Evolutionary conservation across 345 rosid genomes (phyloP), one percentile per base, ranked within the genome.

Genomic region (Excoecaria cochinchinensis): DNA sequence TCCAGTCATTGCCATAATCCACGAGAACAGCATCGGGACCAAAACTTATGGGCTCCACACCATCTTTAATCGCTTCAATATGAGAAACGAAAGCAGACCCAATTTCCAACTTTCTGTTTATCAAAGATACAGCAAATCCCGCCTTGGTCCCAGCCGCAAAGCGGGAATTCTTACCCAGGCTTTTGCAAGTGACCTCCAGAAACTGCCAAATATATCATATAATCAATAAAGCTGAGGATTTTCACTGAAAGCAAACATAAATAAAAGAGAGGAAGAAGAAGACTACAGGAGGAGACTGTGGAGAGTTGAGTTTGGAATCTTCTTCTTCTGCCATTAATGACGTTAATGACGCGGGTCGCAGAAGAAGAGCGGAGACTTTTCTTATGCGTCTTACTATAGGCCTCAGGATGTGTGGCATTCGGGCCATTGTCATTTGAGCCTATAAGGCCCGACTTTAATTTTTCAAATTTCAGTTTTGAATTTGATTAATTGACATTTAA

Each of bases 111-210:
- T 89, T 94, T 76, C 77, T 81, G 78, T 94, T 94, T 55, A 94
- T 88, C 77, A 90, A 78, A 31, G 89, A 86, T 21, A 94, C 92
- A 4, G 97, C 97, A 74, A 94, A 92, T 10, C 92, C 90, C 3
- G 97, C 88, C 78, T 86, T 89, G 8, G 97, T 89, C 7, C 97
- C 98, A 1, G 81, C 78, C 0, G 97, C 91, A 74, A 91, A 94
- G 44, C 95, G 86, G 81, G 77, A 81, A 4, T 67, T 78, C 75
- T 87, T 90, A 15, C 86, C 90, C 53, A 90, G 84, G 59, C 56
- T 64, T 53, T 72, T 86, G 88, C 95, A 92, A 19, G 24, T 61
- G 6, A 92, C 95, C 84, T 90, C 97, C 81, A 92, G 42, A 90
- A 88, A 85, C 97, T 94, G 80, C 21, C 31, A 14, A 66, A 72